Percentiles rank a stretch among this genome's conserved stretches.
These are phyloP conservation scores for Didymosphaeria variabile DNA, from an alignment of 2,329 filamentous ascomycete genomes.

Conservation along the genomic window DNA sequence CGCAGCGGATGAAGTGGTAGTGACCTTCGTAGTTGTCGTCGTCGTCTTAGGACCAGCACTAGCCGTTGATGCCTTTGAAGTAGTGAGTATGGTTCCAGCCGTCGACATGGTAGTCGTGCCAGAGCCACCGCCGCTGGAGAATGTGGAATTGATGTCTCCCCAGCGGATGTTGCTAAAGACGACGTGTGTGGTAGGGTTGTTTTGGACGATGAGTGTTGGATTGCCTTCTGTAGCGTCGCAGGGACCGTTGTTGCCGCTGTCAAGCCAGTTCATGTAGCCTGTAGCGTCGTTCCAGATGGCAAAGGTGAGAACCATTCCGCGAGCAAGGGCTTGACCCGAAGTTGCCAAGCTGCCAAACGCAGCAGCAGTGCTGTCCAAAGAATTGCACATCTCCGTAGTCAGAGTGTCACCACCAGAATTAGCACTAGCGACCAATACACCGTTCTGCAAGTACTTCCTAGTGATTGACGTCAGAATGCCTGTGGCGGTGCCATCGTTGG, in stretches of 20 bases:
- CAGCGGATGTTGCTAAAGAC: conserved; percentile 69
- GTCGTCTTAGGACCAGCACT: neutral
- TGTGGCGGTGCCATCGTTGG: conserved; percentile 31
- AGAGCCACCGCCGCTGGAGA: neutral
- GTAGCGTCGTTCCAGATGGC: conserved; percentile 68
- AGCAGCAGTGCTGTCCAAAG: conserved; percentile 1
- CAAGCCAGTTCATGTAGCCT: conserved; percentile 75
- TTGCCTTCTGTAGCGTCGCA: conserved; percentile 63
- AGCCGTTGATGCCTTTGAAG: neutral
- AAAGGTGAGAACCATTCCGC: conserved; percentile 71
- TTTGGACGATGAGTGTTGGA: conserved; percentile 60
- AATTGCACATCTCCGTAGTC: conserved; percentile 2
- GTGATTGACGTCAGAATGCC: conserved; percentile 55
- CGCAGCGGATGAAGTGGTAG: conserved; percentile 1
- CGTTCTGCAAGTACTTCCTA: conserved; percentile 46
- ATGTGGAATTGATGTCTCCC: conserved; percentile 65
- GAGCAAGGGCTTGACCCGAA: conserved; percentile 61
- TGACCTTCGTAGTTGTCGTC: neutral
- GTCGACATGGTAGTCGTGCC: neutral
- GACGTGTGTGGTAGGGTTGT: conserved; percentile 60
- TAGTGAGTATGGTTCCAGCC: neutral
- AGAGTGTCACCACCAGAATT: conserved; percentile 2
- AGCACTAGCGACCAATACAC: neutral
- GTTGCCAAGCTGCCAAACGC: conserved; percentile 59
- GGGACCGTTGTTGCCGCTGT: conserved; percentile 58